Base-by-base conservation (phyloP, 2,329 filamentous ascomycete species). In the Teratosphaeria nubilosa region DNA sequence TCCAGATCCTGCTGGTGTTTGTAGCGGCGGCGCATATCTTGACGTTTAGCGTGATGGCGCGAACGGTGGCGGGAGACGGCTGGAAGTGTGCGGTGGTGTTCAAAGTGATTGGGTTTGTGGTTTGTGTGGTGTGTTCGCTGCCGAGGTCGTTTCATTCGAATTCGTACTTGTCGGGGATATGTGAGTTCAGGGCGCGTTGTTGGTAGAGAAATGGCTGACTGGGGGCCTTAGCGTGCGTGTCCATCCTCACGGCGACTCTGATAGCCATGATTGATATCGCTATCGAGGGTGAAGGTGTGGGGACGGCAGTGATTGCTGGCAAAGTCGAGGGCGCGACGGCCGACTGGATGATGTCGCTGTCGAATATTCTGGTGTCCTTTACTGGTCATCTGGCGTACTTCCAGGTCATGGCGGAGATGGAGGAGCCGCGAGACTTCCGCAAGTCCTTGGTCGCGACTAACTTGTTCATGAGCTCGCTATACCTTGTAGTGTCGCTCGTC, bases 1-100 rank as follows among this genome's bases (percentile, higher is more conserved):
- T 87, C 64, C 75, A 81, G 9, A 72, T 88, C 30, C 85, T 88
- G 71, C 75, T 89, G 34, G 75, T 86, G 56, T 88, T 90, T 72
- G 80, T 86, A 62, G 84, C 86, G 72, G 84, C 81, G 45, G 86
- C 84, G 24, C 87, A 90, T 72, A 77, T 86, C 45, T 73, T 89
- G 59, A 87, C 85, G 0, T 87, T 87, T 62, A 81, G 80, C n/a
- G 86, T 90, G 65, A 86, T 85, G 58, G 80, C 89, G 70, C 84
- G 84, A 65, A 83, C 80, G 55, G 76, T 90, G 58, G 85, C 83
- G 2, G 72, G 81, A 3, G 80, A 86, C 61, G 82, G 77, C 34
- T 37, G 34, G 0, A 78, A 80, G 0, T 88, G 86, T 70, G 85
- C 84, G 1, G 82, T 88, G 57, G 76, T 84, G 0, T 88, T 83